A percentile compares a stretch with the other conserved stretches of the same genome.
phyloP scores from a whole-genome alignment of 148 eudicot genomes.

The Salicornia ramosissima region DNA sequence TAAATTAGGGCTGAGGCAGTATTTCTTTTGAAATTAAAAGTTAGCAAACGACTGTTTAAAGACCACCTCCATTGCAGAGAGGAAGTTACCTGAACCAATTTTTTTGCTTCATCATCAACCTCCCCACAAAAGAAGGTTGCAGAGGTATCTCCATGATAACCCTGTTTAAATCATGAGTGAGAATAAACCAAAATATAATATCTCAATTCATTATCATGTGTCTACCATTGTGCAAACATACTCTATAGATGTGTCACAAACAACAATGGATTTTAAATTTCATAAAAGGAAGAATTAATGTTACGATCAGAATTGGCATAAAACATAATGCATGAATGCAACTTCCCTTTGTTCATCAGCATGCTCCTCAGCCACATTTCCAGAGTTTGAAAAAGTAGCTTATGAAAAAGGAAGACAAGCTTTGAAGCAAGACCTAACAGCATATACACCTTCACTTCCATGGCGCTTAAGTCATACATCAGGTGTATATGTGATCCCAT shows the following conservation, averaged over 20 bases:
- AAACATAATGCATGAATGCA: neutral
- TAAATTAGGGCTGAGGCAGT: too few relatives aligned
- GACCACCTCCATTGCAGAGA: neutral
- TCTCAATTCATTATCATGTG: neutral
- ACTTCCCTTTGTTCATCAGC: neutral
- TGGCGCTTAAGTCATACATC: neutral
- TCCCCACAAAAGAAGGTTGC: conserved; percentile 86
- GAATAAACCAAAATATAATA: too few relatives aligned
- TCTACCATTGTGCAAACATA: neutral
- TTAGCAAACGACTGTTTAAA: neutral
- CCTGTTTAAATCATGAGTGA: conserved; percentile 43
- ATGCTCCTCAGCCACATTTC: neutral
- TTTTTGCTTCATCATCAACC: conserved; percentile 68
- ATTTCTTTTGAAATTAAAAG: neutral
- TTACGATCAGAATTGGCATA: neutral
- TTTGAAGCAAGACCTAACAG: neutral
- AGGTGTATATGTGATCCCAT: neutral
- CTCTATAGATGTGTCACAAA: neutral
- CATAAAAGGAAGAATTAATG: neutral
- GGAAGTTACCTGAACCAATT: conserved; percentile 68
- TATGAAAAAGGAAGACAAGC: neutral
- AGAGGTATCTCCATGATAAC: conserved; percentile 98
- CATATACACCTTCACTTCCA: neutral
- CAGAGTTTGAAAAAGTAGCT: neutral
- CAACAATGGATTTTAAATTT: neutral